These are phyloP conservation scores for Lasiosphaeris hirsuta DNA, from an alignment of 495 filamentous ascomycete genomes.

Conservation along the genomic window DNA sequence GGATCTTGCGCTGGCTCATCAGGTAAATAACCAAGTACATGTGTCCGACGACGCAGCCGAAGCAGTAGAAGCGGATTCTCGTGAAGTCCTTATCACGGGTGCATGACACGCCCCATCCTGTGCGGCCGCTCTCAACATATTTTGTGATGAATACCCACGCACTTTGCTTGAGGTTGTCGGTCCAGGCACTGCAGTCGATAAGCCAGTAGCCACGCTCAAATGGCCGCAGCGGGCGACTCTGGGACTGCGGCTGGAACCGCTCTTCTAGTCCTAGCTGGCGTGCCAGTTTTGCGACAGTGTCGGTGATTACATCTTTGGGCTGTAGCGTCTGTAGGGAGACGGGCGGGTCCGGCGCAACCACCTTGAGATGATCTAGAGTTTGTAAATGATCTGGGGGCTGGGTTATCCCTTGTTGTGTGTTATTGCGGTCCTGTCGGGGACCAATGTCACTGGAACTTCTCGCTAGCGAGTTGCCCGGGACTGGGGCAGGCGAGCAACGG, in stretches of 20 bases:
- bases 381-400: not conserved
- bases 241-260: slow-evolving; percentile 50
- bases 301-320: slow-evolving; percentile 45
- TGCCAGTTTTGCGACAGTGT: slow-evolving; percentile 50
- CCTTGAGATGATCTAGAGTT: slow-evolving; percentile 28
- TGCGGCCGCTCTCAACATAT: slow-evolving; percentile 54
- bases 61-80: slow-evolving; percentile 58
- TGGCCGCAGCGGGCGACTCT: slow-evolving; percentile 47
- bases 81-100: slow-evolving; percentile 33
- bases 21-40: slow-evolving; percentile 64
- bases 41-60: slow-evolving; percentile 60
- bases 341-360: slow-evolving; percentile 35
- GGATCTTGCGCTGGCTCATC: slow-evolving; percentile 55
- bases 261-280: slow-evolving; percentile 46
- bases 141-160: slow-evolving; percentile 62
- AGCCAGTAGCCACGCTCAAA: slow-evolving; percentile 71
- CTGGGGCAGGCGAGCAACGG: slow-evolving; percentile 8
- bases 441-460: slow-evolving; percentile 40
- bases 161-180: slow-evolving; percentile 32
- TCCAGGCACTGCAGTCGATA: slow-evolving; percentile 49
- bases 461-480: slow-evolving; percentile 12
- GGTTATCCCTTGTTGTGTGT: not conserved
- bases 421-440: slow-evolving; percentile 17
- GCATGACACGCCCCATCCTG: slow-evolving; percentile 66
- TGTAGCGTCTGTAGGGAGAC: slow-evolving; percentile 19